These are phyloP conservation scores for Guyanaporus albipodus DNA, from an alignment of 768 basidiomycete genomes.

Conservation along the genomic window DNA sequence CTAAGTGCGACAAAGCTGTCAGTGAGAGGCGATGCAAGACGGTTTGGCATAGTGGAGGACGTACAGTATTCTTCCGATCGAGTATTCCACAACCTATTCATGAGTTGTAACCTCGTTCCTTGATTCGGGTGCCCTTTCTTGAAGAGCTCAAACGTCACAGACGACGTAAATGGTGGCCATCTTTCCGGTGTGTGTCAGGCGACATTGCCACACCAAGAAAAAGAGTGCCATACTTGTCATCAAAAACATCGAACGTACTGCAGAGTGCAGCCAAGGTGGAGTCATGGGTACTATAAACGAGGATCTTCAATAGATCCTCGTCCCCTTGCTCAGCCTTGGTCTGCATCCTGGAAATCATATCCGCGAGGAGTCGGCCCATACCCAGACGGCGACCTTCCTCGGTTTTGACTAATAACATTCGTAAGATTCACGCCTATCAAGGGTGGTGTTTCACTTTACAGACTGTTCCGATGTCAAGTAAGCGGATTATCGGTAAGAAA, in stretches of 20 bases:
- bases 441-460: slow-evolving; percentile 16
- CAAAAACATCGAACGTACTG: slow-evolving; percentile 66
- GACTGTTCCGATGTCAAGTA: slow-evolving; percentile 14
- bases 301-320: slow-evolving; percentile 53
- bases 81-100: slow-evolving; percentile 38
- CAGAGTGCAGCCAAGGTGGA: slow-evolving; percentile 63
- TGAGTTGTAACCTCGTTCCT: slow-evolving; percentile 32
- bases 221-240: slow-evolving; percentile 50
- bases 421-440: background rate
- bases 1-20: slow-evolving; percentile 28
- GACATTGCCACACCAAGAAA: background rate
- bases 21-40: too few relatives aligned
- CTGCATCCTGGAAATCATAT: slow-evolving; percentile 61
- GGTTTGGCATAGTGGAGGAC: slow-evolving; percentile 19
- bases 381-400: slow-evolving; percentile 73
- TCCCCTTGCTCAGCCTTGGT: slow-evolving; percentile 45
- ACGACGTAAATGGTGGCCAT: slow-evolving; percentile 75
- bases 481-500: background rate
- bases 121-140: slow-evolving; percentile 28
- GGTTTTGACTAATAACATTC: slow-evolving; percentile 49
- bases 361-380: slow-evolving; percentile 70
- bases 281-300: slow-evolving; percentile 71
- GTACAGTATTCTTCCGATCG: slow-evolving; percentile 42
- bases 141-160: slow-evolving; percentile 74
- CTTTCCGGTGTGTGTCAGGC: slow-evolving; percentile 30